Evolutionary conservation across 148 eudicot species (phyloP), one percentile per base, ranked within the genome.

Genomic region (Rhododendron griersonianum): DNA sequence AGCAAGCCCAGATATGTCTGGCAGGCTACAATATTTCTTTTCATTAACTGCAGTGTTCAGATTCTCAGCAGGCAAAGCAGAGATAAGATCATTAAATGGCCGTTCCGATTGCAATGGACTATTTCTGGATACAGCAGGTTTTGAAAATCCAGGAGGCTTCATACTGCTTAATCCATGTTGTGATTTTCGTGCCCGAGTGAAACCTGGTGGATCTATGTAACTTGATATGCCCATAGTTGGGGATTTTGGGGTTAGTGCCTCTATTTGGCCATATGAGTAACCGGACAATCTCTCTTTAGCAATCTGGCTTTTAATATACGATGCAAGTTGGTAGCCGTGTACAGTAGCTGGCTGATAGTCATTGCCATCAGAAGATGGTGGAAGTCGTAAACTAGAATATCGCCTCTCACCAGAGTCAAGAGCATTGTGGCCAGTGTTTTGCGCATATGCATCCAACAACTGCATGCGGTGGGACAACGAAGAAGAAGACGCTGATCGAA

Each of bases 11-110:
- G 98, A 95, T 81, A 95, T 95, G 82, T 94, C 98, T 9, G 99
- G 99, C 89, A 89, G 86, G 90, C 99, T 97, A 89, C 94, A 91
- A 86, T 93, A 97, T 87, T 94, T 95, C 91, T 97, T 97, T 44
- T 81, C 85, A 85, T 91, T 84, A 67, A 76, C 90, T 80, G 91
- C 63, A 81, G 45, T 78, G 33, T 35, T 79, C 19, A 73, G 37
- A 75, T 86, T 87, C 78, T 92, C 94, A 81, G 89, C 83, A 45
- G 87, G 84, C 63, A 88, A 88, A 59, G 91, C 67, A 80, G 93
- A 84, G 53, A 47, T 48, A 86, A 87, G 86, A 59, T 89, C 96
- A 85, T 87, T 88, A 48, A 63, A 51, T 74, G 85, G 84, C 77
- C 85, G 90, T 74, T 91, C 94, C 83, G 96, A 87, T 84, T 89